Percentiles rank a stretch among this genome's conserved stretches.
phyloP scores from a whole-genome alignment of 768 basidiomycete species.

The Sporobolomyces pararoseus region DNA sequence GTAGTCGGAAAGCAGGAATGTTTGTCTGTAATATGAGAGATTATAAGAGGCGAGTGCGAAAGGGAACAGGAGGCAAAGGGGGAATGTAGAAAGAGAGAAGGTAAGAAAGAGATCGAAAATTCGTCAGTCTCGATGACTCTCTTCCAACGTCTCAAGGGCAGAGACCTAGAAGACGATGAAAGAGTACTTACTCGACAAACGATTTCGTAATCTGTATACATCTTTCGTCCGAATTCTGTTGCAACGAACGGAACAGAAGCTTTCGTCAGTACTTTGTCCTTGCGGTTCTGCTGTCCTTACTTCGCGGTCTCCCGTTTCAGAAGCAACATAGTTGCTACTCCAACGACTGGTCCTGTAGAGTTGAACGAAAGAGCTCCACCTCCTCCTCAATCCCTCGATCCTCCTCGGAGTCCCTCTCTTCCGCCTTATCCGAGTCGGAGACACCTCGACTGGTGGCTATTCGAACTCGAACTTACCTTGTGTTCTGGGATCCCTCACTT shows the following conservation, averaged over 20 bases:
- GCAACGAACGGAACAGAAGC: not conserved
- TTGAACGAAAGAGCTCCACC: no score
- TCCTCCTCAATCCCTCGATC: no score
- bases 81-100: not conserved
- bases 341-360: no score
- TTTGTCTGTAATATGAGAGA: slow-evolving; percentile 67
- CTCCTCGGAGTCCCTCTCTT: no score
- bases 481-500: slow-evolving; percentile 93
- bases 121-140: no score
- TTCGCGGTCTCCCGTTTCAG: no score
- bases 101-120: not conserved
- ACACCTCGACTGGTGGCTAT: no score
- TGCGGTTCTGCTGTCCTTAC: no score
- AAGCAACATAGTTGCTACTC: no score
- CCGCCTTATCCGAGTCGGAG: not conserved
- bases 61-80: not conserved
- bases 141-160: no score
- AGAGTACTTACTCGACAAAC: slow-evolving; percentile 73
- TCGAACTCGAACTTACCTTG: slow-evolving; percentile 76
- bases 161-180: not conserved
- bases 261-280: no score
- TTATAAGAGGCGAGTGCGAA: not conserved
- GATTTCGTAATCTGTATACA: slow-evolving; percentile 99
- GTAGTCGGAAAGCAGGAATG: slow-evolving; percentile 93
- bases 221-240: slow-evolving; percentile 92